Evolutionary conservation across 345 rosid species (phyloP).

Genomic region (Aquilaria sinensis): DNA sequence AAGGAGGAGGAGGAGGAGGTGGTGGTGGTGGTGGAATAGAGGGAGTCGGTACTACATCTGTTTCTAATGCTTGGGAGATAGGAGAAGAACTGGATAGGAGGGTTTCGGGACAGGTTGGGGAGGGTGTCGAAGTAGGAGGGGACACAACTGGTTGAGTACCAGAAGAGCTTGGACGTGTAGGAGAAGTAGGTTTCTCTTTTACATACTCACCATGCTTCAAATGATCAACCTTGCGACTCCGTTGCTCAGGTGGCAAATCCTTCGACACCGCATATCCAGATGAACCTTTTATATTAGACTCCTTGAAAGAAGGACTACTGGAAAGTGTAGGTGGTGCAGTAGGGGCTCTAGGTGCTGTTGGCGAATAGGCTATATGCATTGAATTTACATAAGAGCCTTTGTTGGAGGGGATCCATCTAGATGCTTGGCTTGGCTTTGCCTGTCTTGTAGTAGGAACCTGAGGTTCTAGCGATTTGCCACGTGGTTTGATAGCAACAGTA

Average conservation of each 20-base stretch:
- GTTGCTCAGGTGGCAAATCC: conserved; percentile 22
- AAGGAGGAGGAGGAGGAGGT: conserved; percentile 26
- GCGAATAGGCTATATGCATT: conserved; percentile 77
- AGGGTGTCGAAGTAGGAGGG: conserved; percentile 21
- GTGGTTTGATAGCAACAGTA: conserved; percentile 38
- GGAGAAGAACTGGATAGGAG: conserved; percentile 22
- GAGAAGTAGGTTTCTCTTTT: conserved; percentile 33
- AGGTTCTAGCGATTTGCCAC: conserved; percentile 58
- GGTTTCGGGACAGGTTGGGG: conserved; percentile 24
- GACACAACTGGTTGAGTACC: conserved; percentile 22
- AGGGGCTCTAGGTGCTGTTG: conserved; percentile 45
- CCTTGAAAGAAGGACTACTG: conserved; percentile 39
- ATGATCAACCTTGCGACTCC: conserved; percentile 18
- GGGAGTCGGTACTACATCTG: conserved; percentile 23
- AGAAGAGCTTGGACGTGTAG: conserved; percentile 22
- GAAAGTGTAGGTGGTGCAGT: conserved; percentile 80
- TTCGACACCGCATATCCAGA: conserved; percentile 31
- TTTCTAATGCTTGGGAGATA: conserved; percentile 16
- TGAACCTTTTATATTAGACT: conserved; percentile 31
- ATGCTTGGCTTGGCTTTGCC: conserved; percentile 67
- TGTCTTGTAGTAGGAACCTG: conserved; percentile 45
- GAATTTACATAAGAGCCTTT: conserved; percentile 74
- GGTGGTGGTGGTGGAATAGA: conserved; percentile 26
- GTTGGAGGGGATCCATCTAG: conserved; percentile 87
- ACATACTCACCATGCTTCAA: conserved; percentile 24